Percentiles rank a stretch among this genome's conserved stretches.
Conservation (phyloP, 2,329 filamentous ascomycete species). For the Cadophora luteo-olivacea region DNA sequence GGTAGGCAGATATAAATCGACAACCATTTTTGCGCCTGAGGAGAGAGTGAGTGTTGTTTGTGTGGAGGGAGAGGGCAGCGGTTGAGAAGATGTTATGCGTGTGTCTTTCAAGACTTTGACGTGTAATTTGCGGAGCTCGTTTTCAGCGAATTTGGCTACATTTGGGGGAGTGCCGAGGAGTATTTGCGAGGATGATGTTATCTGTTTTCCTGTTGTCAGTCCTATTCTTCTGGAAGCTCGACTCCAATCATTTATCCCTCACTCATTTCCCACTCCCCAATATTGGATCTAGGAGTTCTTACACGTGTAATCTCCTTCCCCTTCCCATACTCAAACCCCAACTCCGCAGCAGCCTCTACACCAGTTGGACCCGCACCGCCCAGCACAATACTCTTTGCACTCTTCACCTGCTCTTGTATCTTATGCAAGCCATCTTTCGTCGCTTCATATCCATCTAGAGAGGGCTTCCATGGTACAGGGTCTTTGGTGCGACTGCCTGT, state of each 20-base stretch:
- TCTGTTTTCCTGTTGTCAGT: slow-evolving; percentile 25
- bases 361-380: slow-evolving; percentile 47
- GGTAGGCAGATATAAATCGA: slow-evolving; percentile 64
- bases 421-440: slow-evolving; percentile 39
- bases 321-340: slow-evolving; percentile 41
- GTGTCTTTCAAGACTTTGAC: slow-evolving; percentile 55
- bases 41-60: slow-evolving; percentile 57
- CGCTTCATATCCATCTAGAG: slow-evolving; percentile 28
- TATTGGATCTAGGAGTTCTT: background rate
- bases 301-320: slow-evolving; percentile 41
- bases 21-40: slow-evolving; percentile 54
- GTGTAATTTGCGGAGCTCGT: slow-evolving; percentile 59
- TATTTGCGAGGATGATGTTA: slow-evolving; percentile 35
- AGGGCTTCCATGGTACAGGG: slow-evolving; percentile 57
- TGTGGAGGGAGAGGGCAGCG: slow-evolving; percentile 46
- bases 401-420: slow-evolving; percentile 36
- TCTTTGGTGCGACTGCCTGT: slow-evolving; percentile 50
- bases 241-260: background rate
- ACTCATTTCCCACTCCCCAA: background rate
- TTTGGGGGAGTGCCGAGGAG: slow-evolving; percentile 30
- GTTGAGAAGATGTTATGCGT: slow-evolving; percentile 48
- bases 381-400: slow-evolving; percentile 43
- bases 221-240: background rate
- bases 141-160: slow-evolving; percentile 46
- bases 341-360: slow-evolving; percentile 42